Evolutionary conservation across 495 filamentous ascomycete species (phyloP).

Genomic region (Talaromyces thailandensis): DNA sequence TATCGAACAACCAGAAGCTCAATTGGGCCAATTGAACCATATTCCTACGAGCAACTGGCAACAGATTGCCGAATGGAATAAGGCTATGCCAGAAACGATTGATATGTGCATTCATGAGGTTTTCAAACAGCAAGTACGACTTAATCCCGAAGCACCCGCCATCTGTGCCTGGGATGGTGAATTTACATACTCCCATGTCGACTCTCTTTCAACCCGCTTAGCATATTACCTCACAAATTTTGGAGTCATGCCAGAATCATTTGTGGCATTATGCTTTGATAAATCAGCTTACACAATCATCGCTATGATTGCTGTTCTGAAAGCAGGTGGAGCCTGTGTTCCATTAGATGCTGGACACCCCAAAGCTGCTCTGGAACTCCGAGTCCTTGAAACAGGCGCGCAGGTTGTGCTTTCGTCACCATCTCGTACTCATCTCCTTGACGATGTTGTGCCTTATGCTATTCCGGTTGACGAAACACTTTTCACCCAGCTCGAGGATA

Average conservation of each 20-base stretch:
- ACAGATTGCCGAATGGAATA: conserved; percentile 38
- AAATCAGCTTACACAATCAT: conserved; percentile 34
- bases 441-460: conserved; percentile 29
- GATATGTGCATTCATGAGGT: conserved; percentile 35
- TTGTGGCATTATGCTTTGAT: conserved; percentile 29
- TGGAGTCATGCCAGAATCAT: conserved; percentile 27
- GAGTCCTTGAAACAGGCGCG: conserved; percentile 28
- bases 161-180: conserved; percentile 40
- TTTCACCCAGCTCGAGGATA: conserved; percentile 25
- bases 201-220: conserved; percentile 34
- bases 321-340: conserved; percentile 36
- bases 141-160: conserved; percentile 27
- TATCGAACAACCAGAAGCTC: conserved; percentile 18
- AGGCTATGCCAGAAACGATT: conserved; percentile 21
- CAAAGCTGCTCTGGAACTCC: conserved; percentile 21
- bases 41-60: conserved; percentile 27
- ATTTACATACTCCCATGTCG: conserved; percentile 42
- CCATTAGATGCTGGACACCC: conserved; percentile 21
- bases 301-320: conserved; percentile 31
- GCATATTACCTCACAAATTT: conserved; percentile 32
- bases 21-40: conserved; percentile 26
- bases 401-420: conserved; percentile 37
- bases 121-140: conserved; percentile 27
- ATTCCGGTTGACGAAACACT: conserved; percentile 28
- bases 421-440: conserved; percentile 25